phyloP scores from a whole-genome alignment of 2,329 filamentous ascomycete genomes.

The Fusarium sororula region DNA sequence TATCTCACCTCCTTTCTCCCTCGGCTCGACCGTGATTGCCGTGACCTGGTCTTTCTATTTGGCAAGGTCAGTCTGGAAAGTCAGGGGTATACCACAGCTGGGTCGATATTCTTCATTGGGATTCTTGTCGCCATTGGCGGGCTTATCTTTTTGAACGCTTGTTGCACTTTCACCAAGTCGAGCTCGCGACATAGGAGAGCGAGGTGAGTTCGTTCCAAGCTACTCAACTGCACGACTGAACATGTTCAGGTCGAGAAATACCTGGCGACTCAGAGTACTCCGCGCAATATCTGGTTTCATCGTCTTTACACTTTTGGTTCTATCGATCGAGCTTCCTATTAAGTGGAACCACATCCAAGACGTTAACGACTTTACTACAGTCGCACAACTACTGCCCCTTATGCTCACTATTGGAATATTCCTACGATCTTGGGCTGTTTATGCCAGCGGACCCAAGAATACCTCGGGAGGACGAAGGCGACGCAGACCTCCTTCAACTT shows the following conservation, averaged over 20 bases:
- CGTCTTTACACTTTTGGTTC: slow-evolving; percentile 44
- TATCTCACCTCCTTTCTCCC: slow-evolving; percentile 44
- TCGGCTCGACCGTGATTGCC: slow-evolving; percentile 34
- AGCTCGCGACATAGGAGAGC: slow-evolving; percentile 30
- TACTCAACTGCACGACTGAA: background rate
- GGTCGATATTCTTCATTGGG: slow-evolving; percentile 45
- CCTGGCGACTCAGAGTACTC: slow-evolving; percentile 34
- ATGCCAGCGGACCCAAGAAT: background rate
- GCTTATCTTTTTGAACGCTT: slow-evolving; percentile 39
- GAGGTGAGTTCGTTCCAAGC: slow-evolving; percentile 17
- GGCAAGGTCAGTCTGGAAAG: slow-evolving; percentile 42
- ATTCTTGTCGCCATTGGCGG: slow-evolving; percentile 38
- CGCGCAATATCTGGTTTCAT: slow-evolving; percentile 26
- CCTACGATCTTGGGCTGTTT: slow-evolving; percentile 38
- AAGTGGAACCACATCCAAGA: slow-evolving; percentile 45
- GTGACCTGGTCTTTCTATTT: slow-evolving; percentile 47
- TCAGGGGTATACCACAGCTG: slow-evolving; percentile 41
- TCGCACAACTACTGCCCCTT: slow-evolving; percentile 47
- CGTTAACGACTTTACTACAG: slow-evolving; percentile 38
- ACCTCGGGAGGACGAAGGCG: background rate
- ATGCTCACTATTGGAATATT: slow-evolving; percentile 45
- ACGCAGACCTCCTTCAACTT: background rate
- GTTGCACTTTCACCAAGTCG: slow-evolving; percentile 30
- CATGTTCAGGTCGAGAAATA: slow-evolving; percentile 27
- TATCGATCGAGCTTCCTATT: slow-evolving; percentile 47